Percentiles rank a stretch among this genome's conserved stretches.
phyloP scores from a whole-genome alignment of 106 monocot species.

The Dendrobium nobile region DNA sequence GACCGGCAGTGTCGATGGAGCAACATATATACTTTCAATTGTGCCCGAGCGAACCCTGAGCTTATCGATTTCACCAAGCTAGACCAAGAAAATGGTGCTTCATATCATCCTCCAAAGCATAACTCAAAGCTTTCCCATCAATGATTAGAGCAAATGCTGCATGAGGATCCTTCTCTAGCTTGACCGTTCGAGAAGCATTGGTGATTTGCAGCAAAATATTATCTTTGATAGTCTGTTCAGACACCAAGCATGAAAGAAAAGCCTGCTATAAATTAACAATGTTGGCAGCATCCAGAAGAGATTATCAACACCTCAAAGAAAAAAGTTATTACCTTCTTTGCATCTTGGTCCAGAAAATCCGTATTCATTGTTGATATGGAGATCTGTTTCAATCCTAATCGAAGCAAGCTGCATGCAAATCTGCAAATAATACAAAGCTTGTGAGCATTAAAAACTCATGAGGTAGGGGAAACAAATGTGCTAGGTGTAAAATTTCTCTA shows the following conservation, averaged over 20 bases:
- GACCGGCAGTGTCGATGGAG: no score
- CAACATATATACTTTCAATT: no score
- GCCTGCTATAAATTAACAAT: neutral
- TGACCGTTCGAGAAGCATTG: constrained; percentile 65
- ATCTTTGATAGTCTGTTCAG: constrained; percentile 59
- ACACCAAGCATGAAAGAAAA: constrained; percentile 10
- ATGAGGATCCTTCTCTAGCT: constrained; percentile 86
- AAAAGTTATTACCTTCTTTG: constrained; percentile 22
- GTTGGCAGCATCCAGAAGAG: neutral
- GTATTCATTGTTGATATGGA: constrained; percentile 25
- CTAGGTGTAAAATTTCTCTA: neutral
- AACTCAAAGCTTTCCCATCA: constrained; percentile 79
- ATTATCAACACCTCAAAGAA: neutral
- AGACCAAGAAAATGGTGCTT: constrained; percentile 68
- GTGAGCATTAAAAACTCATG: neutral
- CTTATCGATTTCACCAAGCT: no score
- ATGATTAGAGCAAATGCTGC: constrained; percentile 91
- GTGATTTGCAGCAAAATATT: constrained; percentile 65
- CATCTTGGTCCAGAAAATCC: constrained; percentile 25
- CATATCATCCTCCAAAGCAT: constrained; percentile 81
- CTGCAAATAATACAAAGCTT: constrained; percentile 11
- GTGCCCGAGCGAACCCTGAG: no score
- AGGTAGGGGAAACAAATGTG: neutral
- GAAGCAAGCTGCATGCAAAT: constrained; percentile 73
- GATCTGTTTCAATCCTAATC: constrained; percentile 83